Base-by-base conservation (phyloP, 805 yeast genomes). In the Pichia nanzhaoensis region DNA sequence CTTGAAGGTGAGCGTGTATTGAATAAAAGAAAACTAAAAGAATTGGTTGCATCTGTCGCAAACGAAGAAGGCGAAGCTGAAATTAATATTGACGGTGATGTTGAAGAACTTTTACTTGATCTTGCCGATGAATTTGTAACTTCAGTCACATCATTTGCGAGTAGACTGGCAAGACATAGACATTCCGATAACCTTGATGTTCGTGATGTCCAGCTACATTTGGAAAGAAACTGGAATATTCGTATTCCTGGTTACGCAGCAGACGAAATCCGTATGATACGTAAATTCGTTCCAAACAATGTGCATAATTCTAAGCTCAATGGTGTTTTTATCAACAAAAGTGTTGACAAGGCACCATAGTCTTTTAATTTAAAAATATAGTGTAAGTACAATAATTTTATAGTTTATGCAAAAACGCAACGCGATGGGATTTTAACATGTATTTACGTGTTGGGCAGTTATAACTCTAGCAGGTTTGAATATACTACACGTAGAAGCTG, bases 91-190 rank as follows among this genome's bases (percentile, higher is more conserved):
- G 99, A 91, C 63, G 98, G 97, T 22, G 97, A 93, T 64, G 95
- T 88, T 16, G 96, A 90, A 63, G 98, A 91, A 55, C 67, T 93
- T 34, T 67, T 93, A 31, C 70, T 93, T 37, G 99, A 93, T 63
- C 68, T 93, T 39, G 97, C 99, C 0, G 99, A 93, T 64, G 98
- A 93, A 59, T 93, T 93, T 59, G 93, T 93, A 14, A 77, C 84
- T 7, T 82, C 86, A 39, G 96, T 95, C 2, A 89, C 97, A 0
- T 73, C 88, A 2, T 93, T 93, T 68, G 96, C 98, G 1, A 91
- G 98, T 60, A 77, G 95, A 44, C 71, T 93, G 52, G 98, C 99
- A 19, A 93, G 93, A 61, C 97, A 91, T 60, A 75, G 99, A 55
- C 88, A 86, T 58, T 78, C 87, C 6, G 96, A 91, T 49, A 77